A percentile compares a stretch with the other conserved stretches of the same genome.
phyloP scores from a whole-genome alignment of 2,329 filamentous ascomycete genomes.

The Cytospora schulzeri region DNA sequence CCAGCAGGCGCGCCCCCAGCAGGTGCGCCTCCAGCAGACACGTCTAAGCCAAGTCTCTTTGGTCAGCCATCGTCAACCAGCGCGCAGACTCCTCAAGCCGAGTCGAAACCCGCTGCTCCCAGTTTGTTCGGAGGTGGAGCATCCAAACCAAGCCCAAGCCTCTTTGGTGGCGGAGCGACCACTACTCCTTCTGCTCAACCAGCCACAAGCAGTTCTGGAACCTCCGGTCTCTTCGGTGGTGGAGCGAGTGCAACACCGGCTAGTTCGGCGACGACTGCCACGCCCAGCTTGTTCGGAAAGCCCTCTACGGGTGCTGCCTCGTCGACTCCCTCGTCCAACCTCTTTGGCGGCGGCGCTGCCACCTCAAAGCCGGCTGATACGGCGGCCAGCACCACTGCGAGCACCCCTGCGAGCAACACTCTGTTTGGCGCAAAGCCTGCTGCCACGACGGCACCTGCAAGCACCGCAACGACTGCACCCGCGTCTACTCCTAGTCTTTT shows the following conservation, averaged over 20 bases:
- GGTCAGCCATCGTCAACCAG: conserved; percentile 18
- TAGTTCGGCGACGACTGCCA: conserved; percentile 26
- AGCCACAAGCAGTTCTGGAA: conserved; percentile 19
- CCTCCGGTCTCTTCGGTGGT: conserved; percentile 15
- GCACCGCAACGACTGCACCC: conserved; percentile 28
- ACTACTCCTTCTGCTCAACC: conserved; percentile 26
- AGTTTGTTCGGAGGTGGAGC: conserved; percentile 27
- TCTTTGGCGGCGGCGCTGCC: conserved; percentile 25
- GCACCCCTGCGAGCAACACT: conserved; percentile 23
- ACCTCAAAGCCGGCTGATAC: conserved; percentile 35
- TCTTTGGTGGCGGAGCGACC: conserved; percentile 9
- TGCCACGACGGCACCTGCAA: conserved; percentile 38
- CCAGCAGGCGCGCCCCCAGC: conserved; percentile 60
- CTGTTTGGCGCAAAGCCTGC: conserved; percentile 48
- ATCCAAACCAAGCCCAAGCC: conserved; percentile 10
- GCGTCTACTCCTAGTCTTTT: conserved; percentile 23
- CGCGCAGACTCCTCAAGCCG: conserved; percentile 17
- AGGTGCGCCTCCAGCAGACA: conserved; percentile 52
- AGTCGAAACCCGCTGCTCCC: background rate
- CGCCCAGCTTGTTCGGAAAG: conserved; percentile 25
- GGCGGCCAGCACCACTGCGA: conserved; percentile 26
- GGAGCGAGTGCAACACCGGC: conserved; percentile 23
- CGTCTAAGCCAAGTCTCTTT: conserved; percentile 30
- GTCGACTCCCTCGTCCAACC: conserved; percentile 7
- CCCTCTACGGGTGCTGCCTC: conserved; percentile 11